Evolutionary conservation across 1,284 basidiomycete genomes (phyloP).

Genomic region (Boletus putidus): DNA sequence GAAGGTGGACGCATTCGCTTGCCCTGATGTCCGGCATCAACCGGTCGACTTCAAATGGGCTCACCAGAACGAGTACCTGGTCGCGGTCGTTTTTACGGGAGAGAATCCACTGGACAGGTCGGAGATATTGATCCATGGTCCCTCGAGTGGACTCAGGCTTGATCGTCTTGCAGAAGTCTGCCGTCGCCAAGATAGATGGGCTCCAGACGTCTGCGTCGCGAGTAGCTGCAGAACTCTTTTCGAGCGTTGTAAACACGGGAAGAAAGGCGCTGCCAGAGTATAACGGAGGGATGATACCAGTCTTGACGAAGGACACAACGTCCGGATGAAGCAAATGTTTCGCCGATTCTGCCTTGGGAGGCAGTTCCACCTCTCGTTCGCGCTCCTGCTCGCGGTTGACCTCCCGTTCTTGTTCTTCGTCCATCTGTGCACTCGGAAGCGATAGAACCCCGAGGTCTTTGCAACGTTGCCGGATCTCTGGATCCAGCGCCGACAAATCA

Average conservation of each 20-base stretch:
- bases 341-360: neutral
- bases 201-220: neutral
- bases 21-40: neutral
- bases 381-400: neutral
- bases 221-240: neutral
- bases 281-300: neutral
- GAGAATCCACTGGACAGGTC: neutral
- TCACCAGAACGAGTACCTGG: neutral
- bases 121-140: no score
- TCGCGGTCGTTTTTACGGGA: neutral
- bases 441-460: neutral
- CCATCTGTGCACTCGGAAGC: neutral
- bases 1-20: neutral
- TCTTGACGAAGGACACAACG: neutral
- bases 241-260: neutral
- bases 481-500: neutral
- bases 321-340: neutral
- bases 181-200: no score
- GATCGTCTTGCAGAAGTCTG: no score
- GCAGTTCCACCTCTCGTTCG: conserved; percentile 2
- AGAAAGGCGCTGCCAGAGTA: neutral
- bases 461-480: neutral
- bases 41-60: neutral
- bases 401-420: neutral
- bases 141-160: no score